Evolutionary conservation across 345 rosid genomes (phyloP), one percentile per base, ranked within the genome.

Genomic region (Raphanus raphanistrum): DNA sequence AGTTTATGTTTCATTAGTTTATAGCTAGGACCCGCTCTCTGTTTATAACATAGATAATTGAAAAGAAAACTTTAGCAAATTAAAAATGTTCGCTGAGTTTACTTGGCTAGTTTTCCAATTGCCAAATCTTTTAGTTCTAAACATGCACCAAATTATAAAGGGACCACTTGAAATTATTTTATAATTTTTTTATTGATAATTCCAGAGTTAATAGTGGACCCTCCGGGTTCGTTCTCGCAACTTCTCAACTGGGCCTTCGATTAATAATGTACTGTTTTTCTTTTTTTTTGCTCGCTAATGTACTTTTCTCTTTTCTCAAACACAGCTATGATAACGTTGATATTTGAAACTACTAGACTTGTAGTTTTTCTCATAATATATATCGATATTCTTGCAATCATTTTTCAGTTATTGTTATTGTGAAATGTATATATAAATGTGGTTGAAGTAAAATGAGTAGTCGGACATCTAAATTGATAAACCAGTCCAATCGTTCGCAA

Each of bases 401-500:
- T 13, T 59, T 12, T 45, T 5, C 8, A n/a, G n/a, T 50, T n/a
- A 50, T 52, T 52, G 59, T 52, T 52, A 50, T 31, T 52, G 71
- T 74, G 11, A 74, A 35, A 43, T 31, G 8, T 57, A 28, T 32
- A 33, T 33, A 35, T 60, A 5, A 61, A 48, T 62, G 10, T 76
- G 17, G 62, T 43, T 70, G 70, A 52, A 13, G n/a, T 54, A 62
- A 76, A 63, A 70, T 70, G 57, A 71, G 77, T 64, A 71, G 80
- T 77, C 76, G 48, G 66, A 77, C 15, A 71, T 70, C 60, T 13
- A 71, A 48, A 11, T 63, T 63, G 33, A 71, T 36, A 57, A 54
- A 55, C 25, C 7, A 52, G 76, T 65, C 81, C 70, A 72, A 66
- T 72, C 81, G 65, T 45, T 63, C 0, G 68, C 71, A 73, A 79